phyloP scores from a whole-genome alignment of 2,329 filamentous ascomycete species.

The Hypoxylon sp. region DNA sequence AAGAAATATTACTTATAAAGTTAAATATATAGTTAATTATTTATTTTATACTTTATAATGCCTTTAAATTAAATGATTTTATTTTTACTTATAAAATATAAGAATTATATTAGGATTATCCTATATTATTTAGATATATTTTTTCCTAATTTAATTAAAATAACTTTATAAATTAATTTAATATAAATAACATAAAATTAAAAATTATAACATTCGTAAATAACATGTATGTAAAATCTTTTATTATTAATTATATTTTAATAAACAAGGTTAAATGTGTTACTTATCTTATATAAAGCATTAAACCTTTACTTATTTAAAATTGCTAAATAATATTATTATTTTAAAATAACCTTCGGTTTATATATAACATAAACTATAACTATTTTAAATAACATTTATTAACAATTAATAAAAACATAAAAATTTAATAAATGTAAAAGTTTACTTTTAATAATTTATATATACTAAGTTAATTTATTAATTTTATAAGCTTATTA shows the following conservation, averaged over 20 bases:
- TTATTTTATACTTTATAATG: not conserved
- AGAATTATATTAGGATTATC: not conserved
- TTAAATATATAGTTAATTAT: conserved; percentile 5
- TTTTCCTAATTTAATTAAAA: not conserved
- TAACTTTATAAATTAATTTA: not conserved
- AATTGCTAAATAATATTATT: not conserved
- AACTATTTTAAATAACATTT: not conserved
- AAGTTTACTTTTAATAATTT: conserved; percentile 1
- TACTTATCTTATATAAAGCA: not conserved
- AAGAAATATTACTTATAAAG: not conserved
- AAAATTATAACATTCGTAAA: not conserved
- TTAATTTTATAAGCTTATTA: not conserved
- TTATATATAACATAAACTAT: not conserved
- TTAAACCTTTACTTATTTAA: not conserved
- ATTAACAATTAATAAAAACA: not conserved
- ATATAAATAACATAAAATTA: not conserved
- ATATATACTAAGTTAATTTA: conserved; percentile 4
- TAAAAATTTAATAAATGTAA: not conserved
- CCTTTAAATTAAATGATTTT: not conserved
- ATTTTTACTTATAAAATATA: not conserved
- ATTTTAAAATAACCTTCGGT: not conserved
- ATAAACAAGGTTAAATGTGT: not conserved
- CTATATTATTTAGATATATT: not conserved
- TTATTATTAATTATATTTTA: not conserved
- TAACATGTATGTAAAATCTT: not conserved